phyloP scores from a whole-genome alignment of 1,284 basidiomycete species.

The Vanrija humicola region DNA sequence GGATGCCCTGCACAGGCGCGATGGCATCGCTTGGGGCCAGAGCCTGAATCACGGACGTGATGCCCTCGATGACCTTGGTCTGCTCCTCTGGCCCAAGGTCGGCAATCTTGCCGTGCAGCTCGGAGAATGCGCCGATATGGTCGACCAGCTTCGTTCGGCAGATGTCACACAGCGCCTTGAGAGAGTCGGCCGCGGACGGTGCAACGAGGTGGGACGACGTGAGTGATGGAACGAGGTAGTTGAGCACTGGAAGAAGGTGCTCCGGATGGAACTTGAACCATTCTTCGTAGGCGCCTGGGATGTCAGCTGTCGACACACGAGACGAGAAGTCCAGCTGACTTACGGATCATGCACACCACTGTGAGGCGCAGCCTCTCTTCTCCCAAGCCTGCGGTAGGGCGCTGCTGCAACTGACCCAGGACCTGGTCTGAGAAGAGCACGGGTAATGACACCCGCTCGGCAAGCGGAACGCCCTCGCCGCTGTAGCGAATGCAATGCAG shows the following conservation, averaged over 20 bases:
- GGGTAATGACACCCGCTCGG: slow-evolving; percentile 61
- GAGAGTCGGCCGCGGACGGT: slow-evolving; percentile 68
- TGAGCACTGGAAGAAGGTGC: slow-evolving; percentile 54
- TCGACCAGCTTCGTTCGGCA: slow-evolving; percentile 73
- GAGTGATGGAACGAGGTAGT: slow-evolving; percentile 60
- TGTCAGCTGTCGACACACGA: neutral
- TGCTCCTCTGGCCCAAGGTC: slow-evolving; percentile 80
- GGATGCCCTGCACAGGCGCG: slow-evolving; percentile 73
- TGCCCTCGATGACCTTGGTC: slow-evolving; percentile 80
- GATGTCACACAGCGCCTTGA: slow-evolving; percentile 79
- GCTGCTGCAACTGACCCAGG: slow-evolving; percentile 58
- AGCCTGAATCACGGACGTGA: slow-evolving; percentile 84
- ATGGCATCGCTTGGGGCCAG: slow-evolving; percentile 70
- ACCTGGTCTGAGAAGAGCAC: slow-evolving; percentile 67
- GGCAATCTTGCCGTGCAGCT: slow-evolving; percentile 69
- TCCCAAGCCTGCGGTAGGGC: slow-evolving; percentile 49
- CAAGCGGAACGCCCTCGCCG: slow-evolving; percentile 77
- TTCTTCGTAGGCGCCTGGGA: slow-evolving; percentile 60
- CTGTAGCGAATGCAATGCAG: slow-evolving; percentile 77
- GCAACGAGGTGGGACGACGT: slow-evolving; percentile 67
- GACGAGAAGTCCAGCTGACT: neutral
- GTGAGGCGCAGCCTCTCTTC: slow-evolving; percentile 67
- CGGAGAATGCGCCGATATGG: slow-evolving; percentile 76
- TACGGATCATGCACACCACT: slow-evolving; percentile 65
- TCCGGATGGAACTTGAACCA: slow-evolving; percentile 66